Base-by-base conservation (phyloP, 805 yeast species). In the Yarrowia sp. region DNA sequence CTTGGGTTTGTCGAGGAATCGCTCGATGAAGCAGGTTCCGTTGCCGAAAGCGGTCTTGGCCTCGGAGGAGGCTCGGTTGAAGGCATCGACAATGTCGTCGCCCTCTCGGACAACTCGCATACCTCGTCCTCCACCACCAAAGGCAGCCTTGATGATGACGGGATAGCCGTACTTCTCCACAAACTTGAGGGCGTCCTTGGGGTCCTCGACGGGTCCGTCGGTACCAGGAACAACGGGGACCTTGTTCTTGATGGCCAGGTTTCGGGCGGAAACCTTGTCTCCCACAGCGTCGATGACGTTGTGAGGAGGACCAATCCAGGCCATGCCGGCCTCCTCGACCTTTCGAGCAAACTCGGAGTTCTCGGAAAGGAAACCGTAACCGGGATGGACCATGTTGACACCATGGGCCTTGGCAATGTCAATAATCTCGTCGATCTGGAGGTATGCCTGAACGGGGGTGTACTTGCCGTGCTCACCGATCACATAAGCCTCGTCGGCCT, bases 121-220 rank as follows among this genome's bases (percentile, higher is more conserved):
- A 84, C 99, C 99, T 80, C 98, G 87, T 75, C 99, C 99, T 82
- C 99, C 99, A 80, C 99, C 99, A 76, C 99, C 99, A 74, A 89
- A 95, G 40, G 99, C 99, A 52, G 99, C 99, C 79, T 93, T 93
- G 79, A 93, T 92, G 78, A 93, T 93, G 56, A 95, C 98, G 9
- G 99, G 99, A 79, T 77, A 92, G 33, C 99, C 99, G 77, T 93
- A 83, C 78, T 91, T 74, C 49, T 79, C 83, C 38, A 92, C 98
- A 74, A 93, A 93, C 9, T 76, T 86, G 68, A 79, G 72, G 35
- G 98, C 98, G 72, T 93, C 91, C 65, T 82, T 87, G 24, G 87
- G 87, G 28, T 82, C 72, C 66, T 87, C 92, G 74, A 95, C 92
- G 68, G 99, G 98, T 43, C 98, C 99, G 8, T 96, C 96, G 14